These are phyloP conservation scores for Beauveria varroae DNA, from an alignment of 2,329 filamentous ascomycete species.

Conservation along the genomic window DNA sequence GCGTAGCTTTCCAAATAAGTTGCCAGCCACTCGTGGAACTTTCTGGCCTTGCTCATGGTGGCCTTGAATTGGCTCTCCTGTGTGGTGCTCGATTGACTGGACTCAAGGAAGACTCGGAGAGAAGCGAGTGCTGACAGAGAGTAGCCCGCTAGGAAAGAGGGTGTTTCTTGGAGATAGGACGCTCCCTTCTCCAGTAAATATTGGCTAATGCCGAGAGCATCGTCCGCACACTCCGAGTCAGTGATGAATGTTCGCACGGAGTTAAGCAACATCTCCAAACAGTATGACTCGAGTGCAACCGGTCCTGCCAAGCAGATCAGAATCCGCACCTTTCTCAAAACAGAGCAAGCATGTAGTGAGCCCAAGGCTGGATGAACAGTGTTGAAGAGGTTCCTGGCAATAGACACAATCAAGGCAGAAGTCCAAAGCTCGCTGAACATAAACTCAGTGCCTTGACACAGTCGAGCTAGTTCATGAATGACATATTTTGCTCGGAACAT, in stretches of 20 bases:
- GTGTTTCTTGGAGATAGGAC: slow-evolving; percentile 53
- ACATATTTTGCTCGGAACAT: slow-evolving; percentile 75
- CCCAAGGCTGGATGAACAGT: slow-evolving; percentile 77
- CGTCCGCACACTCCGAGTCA: slow-evolving; percentile 81
- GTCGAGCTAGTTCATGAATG: slow-evolving; percentile 63
- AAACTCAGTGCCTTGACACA: slow-evolving; percentile 66
- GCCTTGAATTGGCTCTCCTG: slow-evolving; percentile 75
- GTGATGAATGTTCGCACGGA: slow-evolving; percentile 71
- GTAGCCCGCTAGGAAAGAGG: slow-evolving; percentile 75
- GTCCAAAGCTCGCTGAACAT: slow-evolving; percentile 65
- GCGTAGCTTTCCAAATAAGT: slow-evolving; percentile 58
- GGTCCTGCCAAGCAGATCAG: slow-evolving; percentile 70
- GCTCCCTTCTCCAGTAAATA: slow-evolving; percentile 69
- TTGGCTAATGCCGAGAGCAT: slow-evolving; percentile 77
- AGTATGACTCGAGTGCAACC: slow-evolving; percentile 69
- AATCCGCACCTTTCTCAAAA: slow-evolving; percentile 78
- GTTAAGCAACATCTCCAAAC: slow-evolving; percentile 82
- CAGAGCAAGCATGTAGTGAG: slow-evolving; percentile 76
- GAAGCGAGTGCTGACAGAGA: slow-evolving; percentile 73
- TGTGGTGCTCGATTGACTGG: slow-evolving; percentile 69
- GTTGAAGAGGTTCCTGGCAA: slow-evolving; percentile 71
- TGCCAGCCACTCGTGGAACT: slow-evolving; percentile 73
- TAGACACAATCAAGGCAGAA: slow-evolving; percentile 62
- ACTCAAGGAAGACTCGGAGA: slow-evolving; percentile 66
- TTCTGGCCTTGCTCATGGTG: slow-evolving; percentile 67